A percentile compares a stretch with the other conserved stretches of the same genome.
Conservation (phyloP, 192 early-diverging fungal species). For the Coemansia sp. region DNA sequence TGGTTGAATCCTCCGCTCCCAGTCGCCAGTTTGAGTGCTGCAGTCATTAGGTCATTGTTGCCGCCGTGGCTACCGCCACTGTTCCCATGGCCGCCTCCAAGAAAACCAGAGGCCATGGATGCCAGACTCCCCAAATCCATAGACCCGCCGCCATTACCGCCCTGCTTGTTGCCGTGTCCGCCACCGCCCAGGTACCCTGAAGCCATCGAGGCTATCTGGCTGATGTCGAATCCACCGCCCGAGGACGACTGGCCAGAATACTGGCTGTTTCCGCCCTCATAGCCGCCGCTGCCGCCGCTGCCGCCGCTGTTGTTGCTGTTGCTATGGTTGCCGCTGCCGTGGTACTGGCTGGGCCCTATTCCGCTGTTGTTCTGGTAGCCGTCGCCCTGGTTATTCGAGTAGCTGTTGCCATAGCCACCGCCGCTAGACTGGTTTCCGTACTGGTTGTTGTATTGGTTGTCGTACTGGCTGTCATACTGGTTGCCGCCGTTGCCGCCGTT, state of each 20-base stretch:
- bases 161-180: background rate
- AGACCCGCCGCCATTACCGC: slow-evolving; percentile 4
- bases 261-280: slow-evolving; percentile 3
- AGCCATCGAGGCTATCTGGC: slow-evolving; percentile 17
- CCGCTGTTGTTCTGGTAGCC: background rate
- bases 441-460: slow-evolving; percentile 1
- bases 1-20: slow-evolving; percentile 33
- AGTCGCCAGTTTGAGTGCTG: slow-evolving; percentile 31
- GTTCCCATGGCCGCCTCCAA: slow-evolving; percentile 9
- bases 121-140: slow-evolving; percentile 25
- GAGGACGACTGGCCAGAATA: background rate
- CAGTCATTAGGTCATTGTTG: slow-evolving; percentile 20
- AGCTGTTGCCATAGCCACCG: background rate
- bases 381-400: background rate
- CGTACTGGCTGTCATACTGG: background rate
- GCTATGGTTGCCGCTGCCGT: background rate
- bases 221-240: slow-evolving; percentile 21
- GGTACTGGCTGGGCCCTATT: slow-evolving; percentile 7
- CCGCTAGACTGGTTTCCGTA: background rate
- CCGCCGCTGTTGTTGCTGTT: background rate
- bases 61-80: slow-evolving; percentile 2
- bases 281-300: background rate
- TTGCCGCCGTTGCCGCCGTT: background rate
- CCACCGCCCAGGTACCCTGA: slow-evolving; percentile 21
- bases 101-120: slow-evolving; percentile 18